These are phyloP conservation scores for Marsdenia floribunda DNA, from an alignment of 257 asterid species.

Conservation along the genomic window DNA sequence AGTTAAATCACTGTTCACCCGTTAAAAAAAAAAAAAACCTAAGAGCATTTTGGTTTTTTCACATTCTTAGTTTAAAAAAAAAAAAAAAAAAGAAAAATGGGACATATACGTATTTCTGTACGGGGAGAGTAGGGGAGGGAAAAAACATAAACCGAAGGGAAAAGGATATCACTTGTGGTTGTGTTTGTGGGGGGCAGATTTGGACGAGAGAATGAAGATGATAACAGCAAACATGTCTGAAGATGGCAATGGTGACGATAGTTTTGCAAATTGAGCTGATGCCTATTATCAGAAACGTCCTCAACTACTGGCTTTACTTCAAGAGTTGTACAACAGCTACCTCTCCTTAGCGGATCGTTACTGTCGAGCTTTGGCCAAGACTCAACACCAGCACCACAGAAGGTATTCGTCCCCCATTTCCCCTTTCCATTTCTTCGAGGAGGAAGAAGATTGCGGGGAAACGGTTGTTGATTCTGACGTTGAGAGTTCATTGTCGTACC, in stretches of 20 bases:
- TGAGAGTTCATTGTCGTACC: slow-evolving; percentile 70
- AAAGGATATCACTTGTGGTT: no score
- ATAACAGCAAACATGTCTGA: slow-evolving; percentile 36
- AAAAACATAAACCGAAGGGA: no score
- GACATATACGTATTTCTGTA: no score
- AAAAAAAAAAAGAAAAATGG: no score
- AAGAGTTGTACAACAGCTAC: slow-evolving; percentile 74
- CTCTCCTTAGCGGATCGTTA: slow-evolving; percentile 80
- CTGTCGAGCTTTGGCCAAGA: slow-evolving; percentile 72
- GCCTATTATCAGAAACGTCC: slow-evolving; percentile 83
- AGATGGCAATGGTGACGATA: slow-evolving; percentile 53
- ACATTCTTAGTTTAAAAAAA: no score
- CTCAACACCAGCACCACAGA: slow-evolving; percentile 30
- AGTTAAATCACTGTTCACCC: no score
- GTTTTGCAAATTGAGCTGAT: slow-evolving; percentile 69
- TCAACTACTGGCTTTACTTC: slow-evolving; percentile 61
- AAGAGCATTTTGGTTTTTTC: no score
- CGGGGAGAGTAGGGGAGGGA: no score
- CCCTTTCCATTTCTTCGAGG: slow-evolving; percentile 24
- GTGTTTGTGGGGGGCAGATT: slow-evolving; percentile 36
- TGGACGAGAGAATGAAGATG: slow-evolving; percentile 78
- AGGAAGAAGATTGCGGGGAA: slow-evolving; percentile 31
- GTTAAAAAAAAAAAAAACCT: no score
- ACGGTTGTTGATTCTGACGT: slow-evolving; percentile 67
- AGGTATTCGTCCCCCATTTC: slow-evolving; percentile 52